Base-by-base conservation (phyloP, 23 red algal genomes). In the Pyropia yezoensis region DNA sequence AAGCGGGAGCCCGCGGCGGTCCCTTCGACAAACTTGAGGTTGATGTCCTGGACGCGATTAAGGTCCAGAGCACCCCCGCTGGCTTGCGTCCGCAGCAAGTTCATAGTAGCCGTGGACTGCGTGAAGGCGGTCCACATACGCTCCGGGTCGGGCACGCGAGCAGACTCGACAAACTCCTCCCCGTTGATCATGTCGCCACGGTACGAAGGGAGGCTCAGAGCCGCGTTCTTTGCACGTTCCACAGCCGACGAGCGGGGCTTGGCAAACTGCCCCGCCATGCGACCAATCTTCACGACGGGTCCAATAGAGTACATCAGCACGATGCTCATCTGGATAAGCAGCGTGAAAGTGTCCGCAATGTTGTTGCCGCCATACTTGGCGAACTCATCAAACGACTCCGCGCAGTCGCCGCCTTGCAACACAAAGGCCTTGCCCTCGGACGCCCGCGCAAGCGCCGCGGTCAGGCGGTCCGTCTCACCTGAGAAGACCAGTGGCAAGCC, bases 331-430 rank as follows among this genome's bases (percentile, higher is more conserved):
- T 91, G 88, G 61, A 98, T 91, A 12, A 98, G 80, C 21, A 85
- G 60, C 22, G 70, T 57, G 27, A 98, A 67, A 15, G 85, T 98
- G 57, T 80, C 75, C 14, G 57, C 83, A 28, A 98, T 68, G 25
- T 84, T 89, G 45, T 91, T 69, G 7, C 80, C 80, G 18, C 69
- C 69, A 59, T 85, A 85, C 61, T 75, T 73, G 17, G 83, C 73
- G 25, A 79, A 76, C 59, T 98, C 94, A 19, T 75, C 80, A 17
- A 98, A 81, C 30, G 61, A 59, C 62, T 98, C 94, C 1, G 94
- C 94, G 70, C 94, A 98, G 67, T 98, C 94, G 49, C 94, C 94
- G 50, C 94, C 94, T 50, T 98, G 94, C 26, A 98, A 68, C 24
- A 98, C 82, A 60, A 98, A 98, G 15, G 64, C 86, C 54, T 91